Base-by-base conservation (phyloP, 75 land plant species). In the Pinus albicaulis region DNA sequence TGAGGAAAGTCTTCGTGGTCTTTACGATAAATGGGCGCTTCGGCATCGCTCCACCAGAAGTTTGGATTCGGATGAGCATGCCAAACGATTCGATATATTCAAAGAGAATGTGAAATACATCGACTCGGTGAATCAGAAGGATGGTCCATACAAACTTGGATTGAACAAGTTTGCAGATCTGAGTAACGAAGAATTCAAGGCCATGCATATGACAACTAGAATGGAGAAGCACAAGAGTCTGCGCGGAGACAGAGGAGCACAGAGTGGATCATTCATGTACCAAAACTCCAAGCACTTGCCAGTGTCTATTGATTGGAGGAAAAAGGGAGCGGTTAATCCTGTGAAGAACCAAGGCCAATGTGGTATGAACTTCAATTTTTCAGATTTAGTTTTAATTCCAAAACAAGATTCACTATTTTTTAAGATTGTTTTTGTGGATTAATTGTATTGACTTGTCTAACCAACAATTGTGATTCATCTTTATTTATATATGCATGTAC, bases 11-110 rank as follows among this genome's bases (percentile, higher is more conserved):
- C 6, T 89, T n/a, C 84, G 89, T 82, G 77, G 26, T 36, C 66
- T 89, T 60, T 89, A 89, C 53, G 85, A 85, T 71, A 76, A 84
- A 76, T 90, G 92, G 92, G 85, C 77, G 70, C 83, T 78, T 59
- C 89, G 87, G 78, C 73, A 80, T 41, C 25, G 71, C 25, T 0
- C 20, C 23, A 8, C 52, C 52, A 22, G 23, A 22, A 58, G 58
- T 11, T 20, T 59, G 73, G 82, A 80, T 65, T 24, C 81, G 69
- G 61, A 25, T 24, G 81, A 79, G 59, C 55, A 70, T 48, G 56
- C 63, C 59, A 76, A 56, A 58, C 78, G 87, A 22, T 85, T 85
- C 76, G 72, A 64, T 4, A 77, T 82, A 55, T 85, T 85, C 76
- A 85, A 85, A 74, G 81, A 79, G 13, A 85, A 85, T 57, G 81